These are phyloP conservation scores for Monosporascus sp. DNA, from an alignment of 2,329 filamentous ascomycete species.

Conservation along the genomic window DNA sequence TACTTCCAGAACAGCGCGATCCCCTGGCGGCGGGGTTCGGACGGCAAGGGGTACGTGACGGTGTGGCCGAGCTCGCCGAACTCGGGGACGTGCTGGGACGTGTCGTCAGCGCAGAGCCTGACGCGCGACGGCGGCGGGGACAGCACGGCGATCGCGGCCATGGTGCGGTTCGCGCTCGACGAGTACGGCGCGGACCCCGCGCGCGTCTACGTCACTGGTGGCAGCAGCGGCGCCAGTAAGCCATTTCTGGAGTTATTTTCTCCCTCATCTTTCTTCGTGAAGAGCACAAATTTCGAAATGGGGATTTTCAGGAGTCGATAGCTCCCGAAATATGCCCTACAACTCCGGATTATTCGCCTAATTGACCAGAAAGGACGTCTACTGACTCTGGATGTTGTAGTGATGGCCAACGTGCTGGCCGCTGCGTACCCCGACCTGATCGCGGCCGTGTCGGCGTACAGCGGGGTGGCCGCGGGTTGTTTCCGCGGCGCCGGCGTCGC, in stretches of 20 bases:
- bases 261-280: too few relatives aligned
- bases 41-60: constrained; percentile 34
- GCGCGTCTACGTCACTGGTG: constrained; percentile 31
- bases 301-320: too few relatives aligned
- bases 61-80: constrained; percentile 50
- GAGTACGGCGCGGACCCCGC: constrained; percentile 25
- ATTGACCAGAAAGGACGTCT: too few relatives aligned
- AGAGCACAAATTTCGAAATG: too few relatives aligned
- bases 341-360: too few relatives aligned
- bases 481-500: constrained; percentile 35
- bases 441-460: constrained; percentile 32
- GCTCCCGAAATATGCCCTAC: too few relatives aligned
- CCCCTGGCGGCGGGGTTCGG: constrained; percentile 29
- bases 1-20: constrained; percentile 33
- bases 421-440: constrained; percentile 40
- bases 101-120: constrained; percentile 39
- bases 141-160: constrained; percentile 33
- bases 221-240: constrained; percentile 26
- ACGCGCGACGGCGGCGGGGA: constrained; percentile 30
- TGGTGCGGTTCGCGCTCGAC: constrained; percentile 29
- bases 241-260: too few relatives aligned
- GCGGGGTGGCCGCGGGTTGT: constrained; percentile 38
- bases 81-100: constrained; percentile 52
- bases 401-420: constrained; percentile 37
- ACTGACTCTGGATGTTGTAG: too few relatives aligned